These are phyloP conservation scores for Candida dubliniensis DNA, from an alignment of 1,139 yeast species.

Conservation along the genomic window DNA sequence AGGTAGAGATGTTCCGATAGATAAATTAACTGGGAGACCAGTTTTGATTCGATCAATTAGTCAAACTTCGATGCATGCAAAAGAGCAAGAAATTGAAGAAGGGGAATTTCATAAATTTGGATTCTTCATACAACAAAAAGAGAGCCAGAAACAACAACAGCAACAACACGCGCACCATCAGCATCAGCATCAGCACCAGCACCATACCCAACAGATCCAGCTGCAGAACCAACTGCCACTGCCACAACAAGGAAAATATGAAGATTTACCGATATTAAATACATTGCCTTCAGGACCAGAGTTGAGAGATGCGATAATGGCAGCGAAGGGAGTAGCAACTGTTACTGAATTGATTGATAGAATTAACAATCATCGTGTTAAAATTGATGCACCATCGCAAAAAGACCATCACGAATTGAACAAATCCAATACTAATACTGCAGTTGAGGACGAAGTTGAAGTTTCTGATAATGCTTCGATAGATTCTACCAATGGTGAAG, in stretches of 20 bases:
- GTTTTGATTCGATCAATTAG: slow-evolving; percentile 63
- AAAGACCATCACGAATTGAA: not conserved
- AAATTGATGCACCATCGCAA: slow-evolving; percentile 35
- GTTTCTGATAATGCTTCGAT: slow-evolving; percentile 13
- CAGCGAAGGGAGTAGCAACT: slow-evolving; percentile 74
- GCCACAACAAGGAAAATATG: not conserved
- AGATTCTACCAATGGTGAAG: slow-evolving; percentile 1
- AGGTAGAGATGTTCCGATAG: slow-evolving; percentile 58
- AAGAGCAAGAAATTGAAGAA: slow-evolving; percentile 82
- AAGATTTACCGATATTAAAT: slow-evolving; percentile 34
- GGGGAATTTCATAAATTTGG: slow-evolving; percentile 91
- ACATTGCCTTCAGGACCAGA: slow-evolving; percentile 73
- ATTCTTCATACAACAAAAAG: slow-evolving; percentile 56
- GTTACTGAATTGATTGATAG: slow-evolving; percentile 69
- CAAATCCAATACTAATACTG: not conserved
- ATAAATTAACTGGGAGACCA: slow-evolving; percentile 70
- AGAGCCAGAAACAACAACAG: slow-evolving; percentile 33
- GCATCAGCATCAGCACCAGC: slow-evolving; percentile 35
- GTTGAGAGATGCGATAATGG: slow-evolving; percentile 71
- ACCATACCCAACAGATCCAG: slow-evolving; percentile 34
- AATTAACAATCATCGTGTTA: slow-evolving; percentile 54
- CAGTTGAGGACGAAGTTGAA: slow-evolving; percentile 11
- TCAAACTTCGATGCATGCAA: slow-evolving; percentile 66
- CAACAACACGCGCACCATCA: not conserved
- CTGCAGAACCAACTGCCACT: not conserved